Evolutionary conservation across 2,329 filamentous ascomycete genomes (phyloP).

Genomic region (Phaeosphaeria sp.): DNA sequence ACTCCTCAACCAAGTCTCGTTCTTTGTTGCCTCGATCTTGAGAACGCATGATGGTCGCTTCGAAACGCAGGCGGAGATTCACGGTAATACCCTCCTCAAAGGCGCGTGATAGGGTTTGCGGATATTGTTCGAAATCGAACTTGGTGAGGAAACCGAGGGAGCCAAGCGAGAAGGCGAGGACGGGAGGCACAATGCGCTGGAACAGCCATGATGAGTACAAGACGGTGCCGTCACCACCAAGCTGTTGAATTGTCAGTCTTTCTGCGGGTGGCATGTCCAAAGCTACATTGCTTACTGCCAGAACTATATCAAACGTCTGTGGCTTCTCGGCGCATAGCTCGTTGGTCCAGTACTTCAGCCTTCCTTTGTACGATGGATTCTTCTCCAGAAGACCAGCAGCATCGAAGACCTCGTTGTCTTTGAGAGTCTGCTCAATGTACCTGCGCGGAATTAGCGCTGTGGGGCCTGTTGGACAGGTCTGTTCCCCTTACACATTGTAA

Average conservation of each 20-base stretch:
- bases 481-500: constrained; percentile 70
- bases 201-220: constrained; percentile 97
- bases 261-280: background rate
- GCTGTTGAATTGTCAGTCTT: constrained; percentile 40
- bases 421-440: constrained; percentile 77
- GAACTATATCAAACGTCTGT: constrained; percentile 90
- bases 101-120: constrained; percentile 70
- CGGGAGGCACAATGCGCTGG: constrained; percentile 91
- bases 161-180: constrained; percentile 88
- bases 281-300: constrained; percentile 63
- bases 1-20: constrained; percentile 75
- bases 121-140: constrained; percentile 84
- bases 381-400: constrained; percentile 71
- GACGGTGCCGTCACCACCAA: constrained; percentile 96
- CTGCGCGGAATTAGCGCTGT: constrained; percentile 28
- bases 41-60: constrained; percentile 90
- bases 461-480: background rate
- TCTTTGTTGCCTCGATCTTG: constrained; percentile 54
- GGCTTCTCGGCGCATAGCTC: constrained; percentile 78
- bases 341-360: constrained; percentile 84
- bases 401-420: constrained; percentile 76
- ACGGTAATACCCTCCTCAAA: constrained; percentile 88
- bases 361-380: constrained; percentile 58
- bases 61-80: constrained; percentile 85
- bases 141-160: constrained; percentile 96